A percentile compares a stretch with the other conserved stretches of the same genome.
Conservation (phyloP, 164 flowering plant genomes). For the Kalanchoe fedtschenkoi region DNA sequence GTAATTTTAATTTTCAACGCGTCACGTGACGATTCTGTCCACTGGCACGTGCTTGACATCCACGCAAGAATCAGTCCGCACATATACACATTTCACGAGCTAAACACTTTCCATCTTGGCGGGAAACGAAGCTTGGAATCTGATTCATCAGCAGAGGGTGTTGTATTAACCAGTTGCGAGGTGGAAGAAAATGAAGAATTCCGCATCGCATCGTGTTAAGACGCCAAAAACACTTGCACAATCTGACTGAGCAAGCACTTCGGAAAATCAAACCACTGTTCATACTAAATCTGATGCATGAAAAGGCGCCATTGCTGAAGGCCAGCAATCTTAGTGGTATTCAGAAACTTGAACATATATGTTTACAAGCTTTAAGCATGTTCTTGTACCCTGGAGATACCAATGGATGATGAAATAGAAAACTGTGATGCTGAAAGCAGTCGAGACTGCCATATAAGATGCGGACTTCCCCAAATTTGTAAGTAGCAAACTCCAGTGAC, state of each 20-base stretch:
- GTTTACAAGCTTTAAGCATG: slow-evolving; percentile 63
- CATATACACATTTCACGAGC: too few species aligned
- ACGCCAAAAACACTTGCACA: slow-evolving; percentile 52
- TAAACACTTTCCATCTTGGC: too few species aligned
- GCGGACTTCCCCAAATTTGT: slow-evolving; percentile 59
- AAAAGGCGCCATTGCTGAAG: slow-evolving; percentile 32
- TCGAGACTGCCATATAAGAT: slow-evolving; percentile 26
- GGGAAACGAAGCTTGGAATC: slow-evolving; percentile 35
- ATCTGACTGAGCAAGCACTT: slow-evolving; percentile 72
- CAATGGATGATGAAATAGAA: slow-evolving; percentile 13
- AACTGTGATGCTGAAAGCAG: slow-evolving; percentile 17
- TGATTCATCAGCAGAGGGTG: slow-evolving; percentile 24
- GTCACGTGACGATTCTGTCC: too few species aligned
- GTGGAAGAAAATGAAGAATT: slow-evolving; percentile 41
- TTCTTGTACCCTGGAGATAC: slow-evolving; percentile 34
- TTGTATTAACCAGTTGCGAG: slow-evolving; percentile 22
- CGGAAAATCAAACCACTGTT: slow-evolving; percentile 71
- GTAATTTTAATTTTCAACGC: too few species aligned
- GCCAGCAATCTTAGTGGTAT: slow-evolving; percentile 42
- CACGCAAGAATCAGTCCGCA: too few species aligned
- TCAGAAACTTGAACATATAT: slow-evolving; percentile 46
- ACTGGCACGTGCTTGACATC: too few species aligned
- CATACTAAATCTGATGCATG: slow-evolving; percentile 65
- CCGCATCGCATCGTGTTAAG: slow-evolving; percentile 23
- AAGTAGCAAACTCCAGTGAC: slow-evolving; percentile 19